phyloP scores from a whole-genome alignment of 495 filamentous ascomycete species.

The Extremus antarcticus region DNA sequence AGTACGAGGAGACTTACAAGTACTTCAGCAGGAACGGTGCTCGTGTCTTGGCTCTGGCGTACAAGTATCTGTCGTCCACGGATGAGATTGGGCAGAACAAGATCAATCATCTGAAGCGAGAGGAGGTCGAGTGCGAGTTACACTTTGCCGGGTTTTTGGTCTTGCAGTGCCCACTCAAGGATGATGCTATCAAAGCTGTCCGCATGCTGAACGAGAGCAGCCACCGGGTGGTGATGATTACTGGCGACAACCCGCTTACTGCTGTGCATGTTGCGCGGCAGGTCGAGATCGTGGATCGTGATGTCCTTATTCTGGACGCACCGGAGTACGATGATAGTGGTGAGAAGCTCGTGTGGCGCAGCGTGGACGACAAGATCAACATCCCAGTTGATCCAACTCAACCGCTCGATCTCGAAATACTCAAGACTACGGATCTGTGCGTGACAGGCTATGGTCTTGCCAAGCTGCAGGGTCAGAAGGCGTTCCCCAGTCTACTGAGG shows the following conservation, averaged over 20 bases:
- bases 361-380: constrained; percentile 78
- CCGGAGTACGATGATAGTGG: constrained; percentile 82
- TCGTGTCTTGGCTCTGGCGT: constrained; percentile 84
- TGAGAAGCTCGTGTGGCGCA: constrained; percentile 81
- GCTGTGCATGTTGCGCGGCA: constrained; percentile 90
- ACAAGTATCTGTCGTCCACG: constrained; percentile 76
- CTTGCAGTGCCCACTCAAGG: constrained; percentile 89
- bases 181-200: constrained; percentile 85
- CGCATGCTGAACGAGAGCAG: constrained; percentile 98
- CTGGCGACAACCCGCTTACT: constrained; percentile 93
- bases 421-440: constrained; percentile 84
- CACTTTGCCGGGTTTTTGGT: constrained; percentile 93
- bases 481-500: constrained; percentile 62
- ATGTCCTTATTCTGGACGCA: constrained; percentile 87
- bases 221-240: constrained; percentile 98
- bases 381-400: constrained; percentile 80
- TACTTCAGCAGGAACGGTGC: constrained; percentile 92
- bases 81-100: constrained; percentile 66
- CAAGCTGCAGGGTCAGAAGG: constrained; percentile 72
- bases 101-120: constrained; percentile 86
- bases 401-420: constrained; percentile 68
- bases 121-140: constrained; percentile 77
- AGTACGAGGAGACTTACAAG: constrained; percentile 98
- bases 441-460: constrained; percentile 89
- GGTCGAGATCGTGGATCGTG: constrained; percentile 95